Evolutionary conservation across 768 basidiomycete genomes (phyloP), one percentile per base, ranked within the genome.

Genomic region (Trichaptum fuscoviolaceum): DNA sequence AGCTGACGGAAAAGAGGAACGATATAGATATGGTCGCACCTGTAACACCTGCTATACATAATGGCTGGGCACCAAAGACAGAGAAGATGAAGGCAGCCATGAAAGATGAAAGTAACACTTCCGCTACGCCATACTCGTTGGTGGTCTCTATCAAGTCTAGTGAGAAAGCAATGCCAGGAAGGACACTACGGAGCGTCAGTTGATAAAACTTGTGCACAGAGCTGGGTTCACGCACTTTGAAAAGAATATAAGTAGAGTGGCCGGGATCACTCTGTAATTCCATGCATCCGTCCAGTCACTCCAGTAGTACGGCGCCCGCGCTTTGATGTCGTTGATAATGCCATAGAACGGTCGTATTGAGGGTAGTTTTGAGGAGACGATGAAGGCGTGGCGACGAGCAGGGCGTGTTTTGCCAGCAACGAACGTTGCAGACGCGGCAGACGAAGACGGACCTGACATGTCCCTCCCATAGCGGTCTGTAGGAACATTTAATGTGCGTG

Each of bases 201-300:
- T 72, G 70, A 70, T 68, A 71, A 71, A 59, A 63, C 57, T 18
- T 36, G 18, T 4, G 24, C 25, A 57, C 65, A 59, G 24, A 57
- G 30, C n/a, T 58, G 36, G 64, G 24, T 1, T 30, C 25, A 77
- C 86, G 65, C 73, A 92, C 90, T 93, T 93, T 67, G 92, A 86
- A 72, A 93, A 93, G 75, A 92, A 92, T 68, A 94, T 92, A 34
- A 95, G 82, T 35, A 89, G 87, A 6, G 93, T 93, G 0, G 94
- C 90, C 7, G 95, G 95, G 7, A 96, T 71, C 7, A 96, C 93
- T 63, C 96, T 82, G 76, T 96, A 96, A 73, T 93, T 93, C 87
- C 90, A 94, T 7, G 91, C 94, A 74, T 96, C 93, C 10, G 80
- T 86, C 95, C 95, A 98, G 77, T 97, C 94, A 65, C 86, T 89